Percentiles rank a stretch among this genome's conserved stretches.
Evolutionary conservation across 2,329 filamentous ascomycete genomes (phyloP).

Genomic region (Aspergillus tubingensis): DNA sequence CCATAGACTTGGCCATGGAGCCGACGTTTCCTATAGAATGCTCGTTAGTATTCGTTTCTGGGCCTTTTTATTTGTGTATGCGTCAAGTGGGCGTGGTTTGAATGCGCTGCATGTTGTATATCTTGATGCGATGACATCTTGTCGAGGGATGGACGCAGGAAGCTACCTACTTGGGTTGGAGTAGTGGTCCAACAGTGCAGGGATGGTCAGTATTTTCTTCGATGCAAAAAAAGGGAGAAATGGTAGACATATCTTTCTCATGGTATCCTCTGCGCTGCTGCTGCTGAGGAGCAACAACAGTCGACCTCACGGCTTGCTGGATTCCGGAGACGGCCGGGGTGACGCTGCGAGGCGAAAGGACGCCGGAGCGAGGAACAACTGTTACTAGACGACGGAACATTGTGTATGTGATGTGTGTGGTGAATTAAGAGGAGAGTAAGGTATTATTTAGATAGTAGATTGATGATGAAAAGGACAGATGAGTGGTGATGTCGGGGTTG

Average conservation of each 20-base stretch:
- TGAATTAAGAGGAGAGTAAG: constrained; percentile 25
- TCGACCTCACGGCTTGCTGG: constrained; percentile 43
- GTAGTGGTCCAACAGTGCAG: constrained; percentile 74
- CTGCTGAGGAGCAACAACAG: constrained; percentile 37
- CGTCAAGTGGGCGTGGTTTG: not conserved
- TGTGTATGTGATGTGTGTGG: not conserved
- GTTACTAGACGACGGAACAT: constrained; percentile 63
- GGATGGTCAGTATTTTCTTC: constrained; percentile 20
- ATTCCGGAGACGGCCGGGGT: constrained; percentile 49
- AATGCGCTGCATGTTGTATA: not conserved
- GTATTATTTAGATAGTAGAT: constrained; percentile 24
- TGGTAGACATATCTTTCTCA: constrained; percentile 63
- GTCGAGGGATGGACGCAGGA: not conserved
- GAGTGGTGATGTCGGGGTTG: not conserved
- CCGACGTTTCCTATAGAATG: constrained; percentile 49
- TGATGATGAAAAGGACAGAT: constrained; percentile 20
- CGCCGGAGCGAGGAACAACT: constrained; percentile 54
- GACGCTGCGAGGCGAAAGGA: constrained; percentile 50
- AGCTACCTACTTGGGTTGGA: constrained; percentile 64
- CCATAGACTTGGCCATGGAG: constrained; percentile 70
- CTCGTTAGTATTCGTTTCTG: not conserved
- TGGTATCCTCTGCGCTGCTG: constrained; percentile 57
- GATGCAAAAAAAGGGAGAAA: constrained; percentile 1
- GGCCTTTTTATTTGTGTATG: too few relatives aligned
- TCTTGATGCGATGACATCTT: not conserved